These are phyloP conservation scores for Globisporangium polare DNA, from an alignment of 352 stramenopile genomes.

Conservation along the genomic window DNA sequence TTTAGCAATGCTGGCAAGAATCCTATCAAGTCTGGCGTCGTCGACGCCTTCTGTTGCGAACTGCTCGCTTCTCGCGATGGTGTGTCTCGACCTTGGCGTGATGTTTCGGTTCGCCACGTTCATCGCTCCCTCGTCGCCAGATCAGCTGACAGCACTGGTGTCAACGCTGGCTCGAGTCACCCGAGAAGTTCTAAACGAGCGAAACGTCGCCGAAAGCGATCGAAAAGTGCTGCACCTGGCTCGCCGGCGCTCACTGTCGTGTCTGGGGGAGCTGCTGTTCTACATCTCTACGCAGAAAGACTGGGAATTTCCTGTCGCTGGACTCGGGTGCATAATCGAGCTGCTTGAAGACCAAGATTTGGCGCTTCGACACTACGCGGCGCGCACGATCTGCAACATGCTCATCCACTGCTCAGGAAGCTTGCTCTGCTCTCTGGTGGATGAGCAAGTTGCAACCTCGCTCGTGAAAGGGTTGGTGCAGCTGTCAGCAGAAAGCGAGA, in stretches of 20 bases:
- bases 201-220: not conserved
- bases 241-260: slow-evolving; percentile 26
- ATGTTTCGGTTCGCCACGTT: slow-evolving; percentile 72
- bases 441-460: slow-evolving; percentile 31
- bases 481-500: slow-evolving; percentile 6
- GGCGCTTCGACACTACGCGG: slow-evolving; percentile 48
- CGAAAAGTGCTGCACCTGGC: slow-evolving; percentile 2
- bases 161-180: slow-evolving; percentile 27
- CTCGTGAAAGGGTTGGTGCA: slow-evolving; percentile 32
- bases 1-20: slow-evolving; percentile 51
- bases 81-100: slow-evolving; percentile 58
- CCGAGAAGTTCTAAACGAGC: not conserved
- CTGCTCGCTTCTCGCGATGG: slow-evolving; percentile 29
- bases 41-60: not conserved
- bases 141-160: slow-evolving; percentile 54
- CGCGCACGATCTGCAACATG: slow-evolving; percentile 59
- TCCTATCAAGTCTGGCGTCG: slow-evolving; percentile 23
- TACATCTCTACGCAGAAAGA: slow-evolving; percentile 65
- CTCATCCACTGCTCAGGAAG: slow-evolving; percentile 38
- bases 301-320: slow-evolving; percentile 27
- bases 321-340: slow-evolving; percentile 29
- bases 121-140: slow-evolving; percentile 51
- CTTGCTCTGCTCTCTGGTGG: slow-evolving; percentile 33
- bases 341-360: slow-evolving; percentile 38
- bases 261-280: slow-evolving; percentile 71